Conservation (phyloP, 2,329 filamentous ascomycete species). For the Calonectria honghensis region DNA sequence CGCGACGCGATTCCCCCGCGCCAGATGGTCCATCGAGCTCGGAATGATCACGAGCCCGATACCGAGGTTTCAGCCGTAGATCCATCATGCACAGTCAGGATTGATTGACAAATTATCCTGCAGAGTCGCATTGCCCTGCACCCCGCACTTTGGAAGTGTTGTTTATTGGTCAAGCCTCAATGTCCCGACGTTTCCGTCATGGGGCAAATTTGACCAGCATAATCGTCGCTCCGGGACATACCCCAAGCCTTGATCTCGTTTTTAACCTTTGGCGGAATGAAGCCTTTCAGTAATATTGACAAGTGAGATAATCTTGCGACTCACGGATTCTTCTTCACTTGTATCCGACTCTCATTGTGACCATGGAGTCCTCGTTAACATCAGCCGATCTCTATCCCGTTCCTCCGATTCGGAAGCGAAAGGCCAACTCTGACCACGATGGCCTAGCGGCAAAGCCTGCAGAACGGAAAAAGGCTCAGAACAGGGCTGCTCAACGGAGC, state of each 20-base stretch:
- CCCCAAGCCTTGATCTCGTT: not conserved
- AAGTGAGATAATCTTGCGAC: not conserved
- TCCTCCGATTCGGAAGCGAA: not conserved
- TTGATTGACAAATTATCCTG: not conserved
- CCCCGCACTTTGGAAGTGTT: not conserved
- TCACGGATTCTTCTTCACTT: not conserved
- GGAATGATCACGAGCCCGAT: not conserved
- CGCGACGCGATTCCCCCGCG: not conserved
- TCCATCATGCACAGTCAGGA: not conserved
- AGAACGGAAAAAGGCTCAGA: constrained; percentile 16
- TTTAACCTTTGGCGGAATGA: not conserved
- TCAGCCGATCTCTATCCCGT: not conserved
- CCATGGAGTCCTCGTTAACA: not conserved
- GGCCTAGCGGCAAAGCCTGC: not conserved
- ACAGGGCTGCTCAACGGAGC: constrained; percentile 15
- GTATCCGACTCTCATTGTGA: not conserved
- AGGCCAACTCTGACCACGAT: not conserved
- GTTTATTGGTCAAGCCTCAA: not conserved
- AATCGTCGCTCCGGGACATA: not conserved
- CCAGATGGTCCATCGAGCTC: not conserved
- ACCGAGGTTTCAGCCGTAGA: not conserved
- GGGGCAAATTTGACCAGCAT: not conserved
- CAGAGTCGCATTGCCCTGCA: not conserved
- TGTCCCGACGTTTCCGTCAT: not conserved
- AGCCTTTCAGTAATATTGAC: not conserved